These are phyloP conservation scores for Aulographum hederae DNA, from an alignment of 2,329 filamentous ascomycete genomes.

Conservation along the genomic window DNA sequence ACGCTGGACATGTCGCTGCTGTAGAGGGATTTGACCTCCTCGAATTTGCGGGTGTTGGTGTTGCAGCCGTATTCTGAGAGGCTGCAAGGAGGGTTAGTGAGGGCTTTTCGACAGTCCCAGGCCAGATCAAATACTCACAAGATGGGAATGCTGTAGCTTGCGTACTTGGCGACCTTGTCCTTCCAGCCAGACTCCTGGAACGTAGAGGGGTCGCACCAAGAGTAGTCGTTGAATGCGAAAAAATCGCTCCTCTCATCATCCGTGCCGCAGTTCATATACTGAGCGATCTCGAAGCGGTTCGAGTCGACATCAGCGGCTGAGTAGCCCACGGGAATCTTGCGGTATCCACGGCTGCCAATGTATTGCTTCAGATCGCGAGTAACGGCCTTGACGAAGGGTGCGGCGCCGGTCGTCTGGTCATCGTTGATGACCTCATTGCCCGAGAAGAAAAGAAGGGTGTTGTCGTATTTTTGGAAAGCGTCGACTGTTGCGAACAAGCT, in stretches of 20 bases:
- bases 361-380: constrained; percentile 70
- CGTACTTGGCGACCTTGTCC: constrained; percentile 74
- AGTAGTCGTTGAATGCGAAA: constrained; percentile 82
- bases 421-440: constrained; percentile 65
- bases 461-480: constrained; percentile 63
- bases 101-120: neutral
- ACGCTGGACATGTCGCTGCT: constrained; percentile 63
- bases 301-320: constrained; percentile 69
- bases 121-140: constrained; percentile 33
- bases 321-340: constrained; percentile 59
- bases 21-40: constrained; percentile 68
- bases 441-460: constrained; percentile 72
- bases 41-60: constrained; percentile 63
- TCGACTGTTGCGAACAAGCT: constrained; percentile 79
- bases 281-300: constrained; percentile 72
- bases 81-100: constrained; percentile 16
- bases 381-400: constrained; percentile 54
- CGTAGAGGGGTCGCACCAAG: constrained; percentile 58
- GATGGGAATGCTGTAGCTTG: constrained; percentile 70
- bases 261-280: constrained; percentile 85
- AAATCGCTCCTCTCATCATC: constrained; percentile 76
- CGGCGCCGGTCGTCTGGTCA: constrained; percentile 40
- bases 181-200: constrained; percentile 64
- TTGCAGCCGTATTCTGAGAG: constrained; percentile 90
- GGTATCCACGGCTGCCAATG: constrained; percentile 50